Base-by-base conservation (phyloP, 1,284 basidiomycete species). In the Trichosporon asahii region DNA sequence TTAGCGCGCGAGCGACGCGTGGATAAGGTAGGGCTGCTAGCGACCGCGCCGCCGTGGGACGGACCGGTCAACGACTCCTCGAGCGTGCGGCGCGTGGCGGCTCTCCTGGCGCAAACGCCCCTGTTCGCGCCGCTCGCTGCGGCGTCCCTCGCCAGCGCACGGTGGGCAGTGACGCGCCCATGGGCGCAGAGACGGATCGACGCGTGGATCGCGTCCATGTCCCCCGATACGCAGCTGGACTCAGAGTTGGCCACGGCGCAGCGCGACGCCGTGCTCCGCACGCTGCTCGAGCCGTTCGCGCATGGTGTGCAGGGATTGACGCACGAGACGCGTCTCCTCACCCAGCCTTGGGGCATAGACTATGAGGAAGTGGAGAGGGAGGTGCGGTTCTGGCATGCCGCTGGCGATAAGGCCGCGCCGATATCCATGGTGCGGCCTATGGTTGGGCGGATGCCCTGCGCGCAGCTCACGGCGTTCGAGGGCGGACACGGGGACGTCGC, bases 371-470 rank as follows among this genome's bases (percentile, higher is more conserved):
- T 72, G 12, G n/a, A 23, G 14, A 14, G 25, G 15, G 14, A 44
- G 4, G 65, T 72, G n/a, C 35, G 31, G 2, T 31, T 68, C 9
- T 72, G 71, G 71, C 71, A 72, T 9, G 71, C 68, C 11, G n/a
- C 1, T 1, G n/a, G 27, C n/a, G 71, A 72, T 40, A 29, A 65
- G 7, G 46, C 65, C 0, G 18, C 68, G 12, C 71, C 71, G 1
- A 40, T 72, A 1, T 21, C 31, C 5, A 57, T 63, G 46, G 66
- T 70, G 18, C 18, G 49, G 21, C 64, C 63, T 46, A 64, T 72
- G 49, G 67, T 63, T n/a, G 65, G 25, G 5, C 66, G 27, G n/a
- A 66, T 72, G 9, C 71, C 71, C 5, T 27, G 53, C 3, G 55
- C 40, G 14, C 12, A 40, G 27, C 49, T 72, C 27, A 9, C 4